Base-by-base conservation (phyloP, 495 filamentous ascomycete genomes). In the Stereocaulon alpinum region DNA sequence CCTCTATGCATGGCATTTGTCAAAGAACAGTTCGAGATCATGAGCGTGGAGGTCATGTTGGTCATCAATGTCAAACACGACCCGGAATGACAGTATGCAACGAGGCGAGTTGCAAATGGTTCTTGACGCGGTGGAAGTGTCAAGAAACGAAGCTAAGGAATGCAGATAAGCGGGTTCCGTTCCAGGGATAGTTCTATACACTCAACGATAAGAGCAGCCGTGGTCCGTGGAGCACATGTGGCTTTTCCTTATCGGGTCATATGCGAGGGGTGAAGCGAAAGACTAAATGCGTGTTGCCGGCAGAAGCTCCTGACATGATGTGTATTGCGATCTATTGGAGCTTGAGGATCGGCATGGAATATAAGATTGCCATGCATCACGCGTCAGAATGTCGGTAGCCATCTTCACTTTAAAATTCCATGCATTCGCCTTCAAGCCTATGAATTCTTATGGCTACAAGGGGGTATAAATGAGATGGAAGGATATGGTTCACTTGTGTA, bases 241-340 rank as follows among this genome's bases (percentile, higher is more conserved):
- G 57, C 57, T 59, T 59, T 59, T 45, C 57, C 57, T 59, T 53
- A 59, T 59, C 57, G 27, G 57, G 27, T 44, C 44, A 52, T 53
- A 43, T 29, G 24, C 20, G 45, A 49, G 45, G 45, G 45, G 45
- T 48, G 32, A 24, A 51, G 29, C 48, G 17, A 45, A 24, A 24
- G 22, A 24, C 7, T 7, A 17, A 18, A n/a, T 17, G 7, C n/a
- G 7, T 45, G 17, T 45, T 45, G 0, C 17, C 22, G 0, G 9
- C 22, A 45, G 43, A 45, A 17, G 7, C 22, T 18, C 22, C 43
- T 45, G 43, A n/a, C 7, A 2, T 6, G 43, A 14, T 7, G 20
- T 34, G 40, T 40, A 20, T 55, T 42, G 37, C 34, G 14, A 55
- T 40, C 40, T 55, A 15, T 34, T 40, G 37, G 12, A 42, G 20